Evolutionary conservation across 257 asterid species (phyloP), one percentile per base, ranked within the genome.

Genomic region (Solanum okadae): DNA sequence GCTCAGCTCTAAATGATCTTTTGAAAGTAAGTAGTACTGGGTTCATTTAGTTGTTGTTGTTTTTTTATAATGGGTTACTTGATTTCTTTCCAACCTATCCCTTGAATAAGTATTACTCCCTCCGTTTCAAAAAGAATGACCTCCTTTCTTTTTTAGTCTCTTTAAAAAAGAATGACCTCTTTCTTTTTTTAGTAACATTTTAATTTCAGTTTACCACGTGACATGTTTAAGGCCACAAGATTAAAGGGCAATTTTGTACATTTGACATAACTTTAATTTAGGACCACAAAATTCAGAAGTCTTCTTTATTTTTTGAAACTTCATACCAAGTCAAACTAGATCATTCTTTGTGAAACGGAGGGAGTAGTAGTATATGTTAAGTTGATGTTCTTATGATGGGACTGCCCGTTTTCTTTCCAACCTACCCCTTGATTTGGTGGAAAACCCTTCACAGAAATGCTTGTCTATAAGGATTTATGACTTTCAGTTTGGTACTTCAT

Each of bases 1-100:
- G 98, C 13, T 73, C 95, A 82, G 99, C 99, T 87, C 89, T 97
- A 23, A 92, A 88, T 91, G 88, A 91, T 79, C 98, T 97, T 89
- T 84, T 96, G 88, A 96, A 94, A 99, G 99, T 96, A 91, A 63
- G 83, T 77, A 42, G 88, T 77, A 34, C 29, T 38, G 59, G 37
- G 52, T 46, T 82, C 73, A 78, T 65, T 46, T 82, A 31, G 86
- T 49, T 49, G 27, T 31, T 44, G n/a, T 18, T 46, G 18, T 46
- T 42, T 27, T 29, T 79, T 14, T 15, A 29, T 29, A 25, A 81
- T 81, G 85, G 18, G 27, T 27, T 81, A 15, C 25, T 14, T 27
- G 27, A 18, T 27, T 27, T 14, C 37, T 14, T 5, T 42, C 65
- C 38, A 78, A 46, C 27, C 85, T 18, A 46, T 18, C 40, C 25